Evolutionary conservation across 148 eudicot species (phyloP).

Genomic region (Limonium bicolor): DNA sequence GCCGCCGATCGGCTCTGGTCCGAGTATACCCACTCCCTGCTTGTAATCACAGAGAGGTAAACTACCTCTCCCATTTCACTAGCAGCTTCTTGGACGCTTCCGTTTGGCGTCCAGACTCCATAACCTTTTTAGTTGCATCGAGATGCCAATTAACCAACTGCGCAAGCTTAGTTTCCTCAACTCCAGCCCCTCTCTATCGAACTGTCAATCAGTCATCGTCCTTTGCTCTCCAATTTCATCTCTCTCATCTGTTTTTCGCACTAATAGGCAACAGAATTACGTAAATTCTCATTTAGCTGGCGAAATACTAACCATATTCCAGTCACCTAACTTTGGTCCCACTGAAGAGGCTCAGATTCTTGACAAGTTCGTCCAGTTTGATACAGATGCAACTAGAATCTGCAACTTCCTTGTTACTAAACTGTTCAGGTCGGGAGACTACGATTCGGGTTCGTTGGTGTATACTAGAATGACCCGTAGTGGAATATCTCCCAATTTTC

Average conservation of each 20-base stretch:
- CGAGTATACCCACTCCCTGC: too few species aligned
- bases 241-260: constrained; percentile 7
- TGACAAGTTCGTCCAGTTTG: constrained; percentile 12
- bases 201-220: not conserved
- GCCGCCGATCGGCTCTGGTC: too few species aligned
- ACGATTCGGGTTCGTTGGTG: constrained; percentile 30
- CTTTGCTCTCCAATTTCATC: constrained; percentile 8
- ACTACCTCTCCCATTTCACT: too few species aligned
- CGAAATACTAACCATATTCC: constrained; percentile 25
- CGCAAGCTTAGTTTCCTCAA: too few species aligned
- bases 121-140: too few species aligned
- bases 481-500: constrained; percentile 27
- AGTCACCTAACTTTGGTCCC: constrained; percentile 16
- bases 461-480: constrained; percentile 28
- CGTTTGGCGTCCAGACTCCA: too few species aligned
- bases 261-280: not conserved
- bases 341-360: constrained; percentile 19
- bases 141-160: too few species aligned
- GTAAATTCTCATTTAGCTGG: constrained; percentile 10
- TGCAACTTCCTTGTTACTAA: constrained; percentile 35
- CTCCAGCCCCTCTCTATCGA: too few species aligned
- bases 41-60: too few species aligned
- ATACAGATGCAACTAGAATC: constrained; percentile 23
- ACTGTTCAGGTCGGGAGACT: constrained; percentile 22
- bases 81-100: too few species aligned